These are phyloP conservation scores for Podila epicladia DNA, from an alignment of 192 early-diverging fungal species.

Conservation along the genomic window DNA sequence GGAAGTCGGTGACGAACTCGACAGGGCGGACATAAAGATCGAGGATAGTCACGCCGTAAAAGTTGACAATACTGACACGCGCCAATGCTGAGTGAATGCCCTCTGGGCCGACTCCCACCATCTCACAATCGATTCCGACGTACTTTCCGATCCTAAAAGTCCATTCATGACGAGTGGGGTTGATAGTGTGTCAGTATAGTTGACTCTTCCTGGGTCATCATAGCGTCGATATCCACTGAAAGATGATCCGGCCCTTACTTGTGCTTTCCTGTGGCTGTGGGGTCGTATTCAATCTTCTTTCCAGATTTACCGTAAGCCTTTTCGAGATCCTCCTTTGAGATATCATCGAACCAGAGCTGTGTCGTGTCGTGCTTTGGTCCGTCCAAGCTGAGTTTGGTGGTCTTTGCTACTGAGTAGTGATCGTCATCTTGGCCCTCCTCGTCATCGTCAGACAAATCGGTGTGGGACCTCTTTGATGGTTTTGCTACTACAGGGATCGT, in stretches of 20 bases:
- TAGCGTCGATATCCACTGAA: background rate
- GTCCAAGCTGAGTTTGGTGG: background rate
- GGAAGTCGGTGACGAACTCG: constrained; percentile 91
- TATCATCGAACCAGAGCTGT: constrained; percentile 65
- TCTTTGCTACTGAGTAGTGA: constrained; percentile 13
- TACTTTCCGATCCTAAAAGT: constrained; percentile 77
- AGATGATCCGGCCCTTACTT: constrained; percentile 10
- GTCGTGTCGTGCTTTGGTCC: constrained; percentile 49
- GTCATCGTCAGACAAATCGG: constrained; percentile 23
- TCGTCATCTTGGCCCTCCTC: constrained; percentile 45
- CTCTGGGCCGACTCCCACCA: constrained; percentile 94
- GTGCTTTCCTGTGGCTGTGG: constrained; percentile 51
- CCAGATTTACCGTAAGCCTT: constrained; percentile 55
- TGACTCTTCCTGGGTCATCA: no score
- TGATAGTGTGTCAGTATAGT: no score
- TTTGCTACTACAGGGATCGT: constrained; percentile 23
- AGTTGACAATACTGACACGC: constrained; percentile 94
- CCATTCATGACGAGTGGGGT: no score
- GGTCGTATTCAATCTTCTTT: constrained; percentile 36
- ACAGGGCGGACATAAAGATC: constrained; percentile 87
- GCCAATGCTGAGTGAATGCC: constrained; percentile 89
- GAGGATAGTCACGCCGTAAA: constrained; percentile 83
- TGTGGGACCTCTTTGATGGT: constrained; percentile 21
- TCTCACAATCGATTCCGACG: constrained; percentile 98
- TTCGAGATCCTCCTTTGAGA: constrained; percentile 57